Base-by-base conservation (phyloP, 345 rosid genomes). In the Nephelium lappaceum region DNA sequence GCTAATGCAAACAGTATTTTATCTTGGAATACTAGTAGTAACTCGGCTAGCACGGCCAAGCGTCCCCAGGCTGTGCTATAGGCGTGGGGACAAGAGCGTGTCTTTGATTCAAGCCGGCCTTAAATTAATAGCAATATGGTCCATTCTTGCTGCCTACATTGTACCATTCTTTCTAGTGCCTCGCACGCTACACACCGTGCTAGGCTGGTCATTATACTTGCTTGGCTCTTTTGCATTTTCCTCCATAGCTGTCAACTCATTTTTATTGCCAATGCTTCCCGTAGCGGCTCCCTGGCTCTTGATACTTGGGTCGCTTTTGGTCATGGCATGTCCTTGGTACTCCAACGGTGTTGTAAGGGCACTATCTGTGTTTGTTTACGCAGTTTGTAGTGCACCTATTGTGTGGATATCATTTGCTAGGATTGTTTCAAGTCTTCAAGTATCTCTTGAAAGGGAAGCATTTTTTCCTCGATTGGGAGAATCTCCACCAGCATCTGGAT, bases 281-380 rank as follows among this genome's bases (percentile, higher is more conserved):
- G 97, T 93, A 49, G 65, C 92, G 76, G 83, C 86, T 36, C 95
- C 93, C 0, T 89, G 91, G 92, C 25, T 93, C 24, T 91, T 88
- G 74, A 93, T 94, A 31, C 60, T 88, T 1, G 95, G 98, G 12
- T 82, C 86, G 18, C 98, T 96, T 45, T 76, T 93, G 12, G 93
- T 89, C 81, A 94, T 95, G 99, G 97, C 95, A 1, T 89, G 8
- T 58, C 98, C 98, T 9, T 88, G 86, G 89, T 92, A 94, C 84
- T 77, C 78, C 0, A 86, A 91, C 57, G 99, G 99, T 0, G 80
- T 94, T 23, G 75, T 88, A 5, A 85, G 99, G 81, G 97, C 91
- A 4, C 84, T 96, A 71, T 85, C 90, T 1, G 85, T 96, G 67
- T 94, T 94, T 11, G 91, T 79, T 16, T 93, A 90, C 23, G 95